Conservation (phyloP, 768 basidiomycete species). For the Pleurotus tuoliensis region DNA sequence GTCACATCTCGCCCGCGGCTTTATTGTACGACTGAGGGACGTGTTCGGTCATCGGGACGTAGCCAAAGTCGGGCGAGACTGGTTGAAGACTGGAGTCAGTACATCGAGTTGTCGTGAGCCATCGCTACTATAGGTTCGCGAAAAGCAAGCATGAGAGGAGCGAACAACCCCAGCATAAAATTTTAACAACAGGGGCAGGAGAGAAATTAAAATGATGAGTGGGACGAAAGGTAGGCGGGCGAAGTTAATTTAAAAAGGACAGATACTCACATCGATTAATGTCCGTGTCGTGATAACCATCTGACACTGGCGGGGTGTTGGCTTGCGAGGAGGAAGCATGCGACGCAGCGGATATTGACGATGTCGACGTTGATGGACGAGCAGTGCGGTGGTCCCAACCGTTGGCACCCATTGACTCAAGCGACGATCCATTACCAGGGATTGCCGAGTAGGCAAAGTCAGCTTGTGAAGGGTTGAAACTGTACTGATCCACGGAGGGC, state of each 20-base stretch:
- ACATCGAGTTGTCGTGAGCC: conserved; percentile 31
- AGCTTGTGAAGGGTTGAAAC: conserved; percentile 59
- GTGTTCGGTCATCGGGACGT: conserved; percentile 79
- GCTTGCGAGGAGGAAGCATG: conserved; percentile 79
- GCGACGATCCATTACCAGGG: conserved; percentile 42
- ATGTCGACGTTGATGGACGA: conserved; percentile 75
- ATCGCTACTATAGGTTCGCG: conserved; percentile 16
- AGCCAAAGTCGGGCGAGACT: conserved; percentile 87
- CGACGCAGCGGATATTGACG: conserved; percentile 71
- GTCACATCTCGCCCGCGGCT: conserved; percentile 44
- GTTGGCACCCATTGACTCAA: conserved; percentile 43
- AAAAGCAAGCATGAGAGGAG: conserved; percentile 6
- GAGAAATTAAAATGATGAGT: conserved; percentile 9
- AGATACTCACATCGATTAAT: conserved; percentile 78
- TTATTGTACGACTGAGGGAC: conserved; percentile 63
- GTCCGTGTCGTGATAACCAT: conserved; percentile 67
- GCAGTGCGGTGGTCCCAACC: conserved; percentile 50
- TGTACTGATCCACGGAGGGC: conserved; percentile 66
- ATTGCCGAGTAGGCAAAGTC: conserved; percentile 81
- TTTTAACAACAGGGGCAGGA: conserved; percentile 9
- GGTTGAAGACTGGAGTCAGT: conserved; percentile 42
- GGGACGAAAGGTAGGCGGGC: conserved; percentile 5
- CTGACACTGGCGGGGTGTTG: conserved; percentile 74
- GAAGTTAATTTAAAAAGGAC: conserved; percentile 11
- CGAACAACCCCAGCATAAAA: background rate